Percentiles rank a stretch among this genome's conserved stretches.
phyloP scores from a whole-genome alignment of 805 yeast species.

The Lipomyces starkeyi region DNA sequence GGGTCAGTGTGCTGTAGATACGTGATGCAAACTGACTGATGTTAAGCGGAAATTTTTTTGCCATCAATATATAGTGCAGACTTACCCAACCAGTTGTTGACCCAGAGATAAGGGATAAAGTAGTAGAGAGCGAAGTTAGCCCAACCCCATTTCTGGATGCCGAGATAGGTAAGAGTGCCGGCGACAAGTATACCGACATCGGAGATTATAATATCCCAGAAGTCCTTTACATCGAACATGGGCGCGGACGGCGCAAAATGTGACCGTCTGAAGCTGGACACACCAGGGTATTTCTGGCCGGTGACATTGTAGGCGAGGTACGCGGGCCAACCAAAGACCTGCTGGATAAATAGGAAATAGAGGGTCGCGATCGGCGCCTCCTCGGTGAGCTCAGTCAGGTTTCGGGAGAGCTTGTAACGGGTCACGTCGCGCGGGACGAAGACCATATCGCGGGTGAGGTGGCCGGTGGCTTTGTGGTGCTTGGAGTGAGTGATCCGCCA shows the following conservation, averaged over 20 bases:
- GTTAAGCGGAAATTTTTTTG: not conserved
- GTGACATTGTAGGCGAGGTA: constrained; percentile 74
- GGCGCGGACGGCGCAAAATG: constrained; percentile 80
- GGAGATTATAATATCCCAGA: constrained; percentile 70
- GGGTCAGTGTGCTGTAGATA: constrained; percentile 85
- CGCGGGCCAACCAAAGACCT: constrained; percentile 75
- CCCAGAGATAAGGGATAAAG: constrained; percentile 77
- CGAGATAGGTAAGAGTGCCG: constrained; percentile 57
- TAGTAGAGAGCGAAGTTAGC: constrained; percentile 70
- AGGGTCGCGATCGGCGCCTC: constrained; percentile 78
- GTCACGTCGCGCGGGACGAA: constrained; percentile 76
- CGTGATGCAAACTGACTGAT: constrained; percentile 70
- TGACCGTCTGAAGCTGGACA: constrained; percentile 56
- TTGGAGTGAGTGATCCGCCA: constrained; percentile 85
- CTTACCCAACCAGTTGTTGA: constrained; percentile 76
- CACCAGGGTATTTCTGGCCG: constrained; percentile 67
- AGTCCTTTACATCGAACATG: constrained; percentile 73
- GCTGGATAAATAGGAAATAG: constrained; percentile 63
- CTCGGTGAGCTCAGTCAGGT: constrained; percentile 61
- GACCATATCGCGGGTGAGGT: constrained; percentile 81
- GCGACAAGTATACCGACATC: constrained; percentile 67
- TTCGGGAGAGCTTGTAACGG: constrained; percentile 54
- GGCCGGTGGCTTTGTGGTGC: constrained; percentile 92
- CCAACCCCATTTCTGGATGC: constrained; percentile 67
- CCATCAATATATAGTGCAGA: not conserved